phyloP scores from a whole-genome alignment of 345 rosid genomes.

The Cardiospermum halicacabum region DNA sequence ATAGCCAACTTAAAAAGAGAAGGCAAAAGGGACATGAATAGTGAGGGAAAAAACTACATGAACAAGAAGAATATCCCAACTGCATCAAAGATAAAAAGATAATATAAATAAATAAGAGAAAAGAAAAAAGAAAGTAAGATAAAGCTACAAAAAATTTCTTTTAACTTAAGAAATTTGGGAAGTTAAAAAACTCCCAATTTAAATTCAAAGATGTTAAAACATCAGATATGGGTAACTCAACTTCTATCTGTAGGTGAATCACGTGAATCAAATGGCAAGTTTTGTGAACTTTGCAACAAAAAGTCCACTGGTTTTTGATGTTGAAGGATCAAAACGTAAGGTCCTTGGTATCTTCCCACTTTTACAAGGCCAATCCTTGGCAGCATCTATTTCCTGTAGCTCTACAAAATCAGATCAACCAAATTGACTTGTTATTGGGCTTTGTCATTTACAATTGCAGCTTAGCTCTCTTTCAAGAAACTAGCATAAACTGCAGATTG shows the following conservation, averaged over 20 bases:
- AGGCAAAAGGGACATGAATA: too few relatives aligned
- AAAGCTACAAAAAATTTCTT: background rate
- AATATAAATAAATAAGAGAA: too few relatives aligned
- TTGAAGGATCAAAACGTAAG: slow-evolving; percentile 71
- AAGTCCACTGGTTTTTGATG: slow-evolving; percentile 93
- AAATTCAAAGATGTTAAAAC: background rate
- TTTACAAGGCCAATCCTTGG: slow-evolving; percentile 75
- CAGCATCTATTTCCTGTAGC: slow-evolving; percentile 58
- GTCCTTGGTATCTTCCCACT: slow-evolving; percentile 72
- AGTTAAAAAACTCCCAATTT: background rate
- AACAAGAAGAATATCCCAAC: too few relatives aligned
- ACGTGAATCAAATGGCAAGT: slow-evolving; percentile 17
- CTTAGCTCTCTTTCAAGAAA: background rate
- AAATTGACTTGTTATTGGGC: background rate
- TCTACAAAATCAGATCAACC: slow-evolving; percentile 32
- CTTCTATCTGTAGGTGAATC: background rate
- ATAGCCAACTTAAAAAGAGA: too few relatives aligned
- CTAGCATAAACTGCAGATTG: background rate
- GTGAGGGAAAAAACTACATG: too few relatives aligned
- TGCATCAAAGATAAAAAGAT: too few relatives aligned
- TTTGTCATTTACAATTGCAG: background rate
- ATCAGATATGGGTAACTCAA: background rate
- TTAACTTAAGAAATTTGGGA: background rate
- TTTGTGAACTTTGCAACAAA: slow-evolving; percentile 75
- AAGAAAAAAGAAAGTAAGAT: too few relatives aligned